Conservation (phyloP, 2,329 filamentous ascomycete genomes). For the Xylariales sp. region DNA sequence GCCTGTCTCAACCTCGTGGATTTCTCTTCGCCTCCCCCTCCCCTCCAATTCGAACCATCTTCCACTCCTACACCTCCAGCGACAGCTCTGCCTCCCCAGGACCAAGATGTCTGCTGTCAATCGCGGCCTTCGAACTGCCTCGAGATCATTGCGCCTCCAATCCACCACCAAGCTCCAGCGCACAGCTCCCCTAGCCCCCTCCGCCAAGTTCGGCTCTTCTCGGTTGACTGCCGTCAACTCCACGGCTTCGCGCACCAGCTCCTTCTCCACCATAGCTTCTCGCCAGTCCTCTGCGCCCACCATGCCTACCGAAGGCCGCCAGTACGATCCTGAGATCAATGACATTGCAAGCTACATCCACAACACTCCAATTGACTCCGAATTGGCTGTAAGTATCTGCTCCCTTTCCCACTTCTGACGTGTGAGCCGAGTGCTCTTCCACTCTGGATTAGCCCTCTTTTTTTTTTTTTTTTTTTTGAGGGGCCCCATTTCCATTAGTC, state of each 20-base stretch:
- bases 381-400: constrained; percentile 75
- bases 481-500: no score
- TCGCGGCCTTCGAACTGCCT: constrained; percentile 49
- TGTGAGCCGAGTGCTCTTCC: constrained; percentile 1
- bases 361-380: constrained; percentile 84
- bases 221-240: constrained; percentile 23
- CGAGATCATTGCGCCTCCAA: constrained; percentile 48
- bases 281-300: constrained; percentile 44
- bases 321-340: constrained; percentile 88
- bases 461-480: no score
- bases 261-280: constrained; percentile 47
- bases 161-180: constrained; percentile 17
- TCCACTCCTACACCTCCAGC: neutral
- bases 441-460: constrained; percentile 3
- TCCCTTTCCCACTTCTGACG: no score
- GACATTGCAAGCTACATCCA: constrained; percentile 96
- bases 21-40: neutral
- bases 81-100: neutral
- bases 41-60: neutral
- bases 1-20: no score
- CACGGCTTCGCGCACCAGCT: constrained; percentile 28
- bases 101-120: constrained; percentile 47
- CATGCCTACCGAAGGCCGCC: constrained; percentile 46
- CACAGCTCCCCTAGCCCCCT: constrained; percentile 12
- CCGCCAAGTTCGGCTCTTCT: constrained; percentile 19